Evolutionary conservation across 805 yeast genomes (phyloP), one percentile per base, ranked within the genome.

Genomic region (Cyberlindnera galapagoensis): DNA sequence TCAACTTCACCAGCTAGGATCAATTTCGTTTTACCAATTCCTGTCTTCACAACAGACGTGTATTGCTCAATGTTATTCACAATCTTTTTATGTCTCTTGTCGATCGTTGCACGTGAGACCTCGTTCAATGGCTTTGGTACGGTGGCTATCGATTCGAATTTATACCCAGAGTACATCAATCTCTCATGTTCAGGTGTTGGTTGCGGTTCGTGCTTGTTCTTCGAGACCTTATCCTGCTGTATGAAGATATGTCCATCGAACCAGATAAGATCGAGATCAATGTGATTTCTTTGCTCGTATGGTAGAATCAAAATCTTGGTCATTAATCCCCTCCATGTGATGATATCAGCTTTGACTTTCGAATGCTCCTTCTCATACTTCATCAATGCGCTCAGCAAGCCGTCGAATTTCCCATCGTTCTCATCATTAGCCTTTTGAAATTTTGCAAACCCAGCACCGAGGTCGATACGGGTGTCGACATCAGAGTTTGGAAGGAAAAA

Each of bases 1-100:
- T 90, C 97, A 14, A 90, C 84, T 59, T 92, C 97, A 2, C 95
- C 96, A 1, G 87, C 95, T 27, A 87, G 56, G 6, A 84, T 54
- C 26, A 86, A 57, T 40, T 71, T 73, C 13, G 75, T 69, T 28
- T 68, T 69, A 7, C 95, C 96, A 11, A 90, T 75, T 3, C 95
- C 94, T 0, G 96, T 80, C 45, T 72, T 70, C 6, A 88, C 88
- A n/a, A 90, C 80, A 1, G 85, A 69, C 28, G 80, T 64, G 51
- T 75, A 87, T 57, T 90, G 95, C 46, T 79, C 86, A 29, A 76
- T 75, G 50, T 76, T 81, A 49, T 71, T 76, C 7, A 83, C 87
- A 1, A 64, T 58, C 34, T 67, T 65, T 44, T 72, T 74, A 34
- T 62, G 55, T 39, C 97, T 65, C 23, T 63, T 66, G 34, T 86